phyloP scores from a whole-genome alignment of 352 stramenopile genomes.

The Phytophthora sojae region DNA sequence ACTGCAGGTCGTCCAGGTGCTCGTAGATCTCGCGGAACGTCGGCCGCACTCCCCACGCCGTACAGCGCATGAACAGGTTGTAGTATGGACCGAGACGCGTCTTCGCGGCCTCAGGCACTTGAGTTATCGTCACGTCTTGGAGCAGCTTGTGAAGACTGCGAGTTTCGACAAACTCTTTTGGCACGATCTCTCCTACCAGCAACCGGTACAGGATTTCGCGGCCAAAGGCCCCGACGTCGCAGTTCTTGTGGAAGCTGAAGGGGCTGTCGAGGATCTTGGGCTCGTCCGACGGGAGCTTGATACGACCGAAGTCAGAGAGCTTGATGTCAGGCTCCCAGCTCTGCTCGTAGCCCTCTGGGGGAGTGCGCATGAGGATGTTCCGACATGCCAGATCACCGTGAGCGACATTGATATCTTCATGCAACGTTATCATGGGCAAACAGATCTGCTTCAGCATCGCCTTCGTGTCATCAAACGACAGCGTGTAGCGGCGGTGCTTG shows the following conservation, averaged over 20 bases:
- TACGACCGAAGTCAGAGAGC: slow-evolving; percentile 85
- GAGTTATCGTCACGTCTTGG: slow-evolving; percentile 76
- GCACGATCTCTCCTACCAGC: slow-evolving; percentile 83
- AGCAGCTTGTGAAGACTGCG: slow-evolving; percentile 79
- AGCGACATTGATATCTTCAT: slow-evolving; percentile 83
- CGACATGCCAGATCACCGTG: slow-evolving; percentile 86
- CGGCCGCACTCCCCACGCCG: slow-evolving; percentile 79
- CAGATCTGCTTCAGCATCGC: slow-evolving; percentile 79
- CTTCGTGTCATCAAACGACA: slow-evolving; percentile 63
- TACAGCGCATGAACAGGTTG: slow-evolving; percentile 77
- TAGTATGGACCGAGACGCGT: slow-evolving; percentile 71
- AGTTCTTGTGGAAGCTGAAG: slow-evolving; percentile 90
- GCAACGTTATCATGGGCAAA: slow-evolving; percentile 78
- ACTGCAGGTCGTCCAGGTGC: slow-evolving; percentile 78
- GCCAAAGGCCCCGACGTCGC: slow-evolving; percentile 79
- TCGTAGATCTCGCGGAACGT: slow-evolving; percentile 85
- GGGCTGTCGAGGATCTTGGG: slow-evolving; percentile 71
- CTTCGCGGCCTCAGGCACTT: slow-evolving; percentile 64
- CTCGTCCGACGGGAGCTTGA: slow-evolving; percentile 71
- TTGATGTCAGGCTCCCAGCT: slow-evolving; percentile 87
- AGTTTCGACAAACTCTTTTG: slow-evolving; percentile 72
- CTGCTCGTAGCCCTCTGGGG: slow-evolving; percentile 80
- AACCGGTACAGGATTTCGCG: slow-evolving; percentile 83
- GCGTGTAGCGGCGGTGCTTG: slow-evolving; percentile 64
- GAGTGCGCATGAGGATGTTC: slow-evolving; percentile 86